phyloP scores from a whole-genome alignment of 352 stramenopile genomes.

The Hyaloperonospora arabidopsidis region DNA sequence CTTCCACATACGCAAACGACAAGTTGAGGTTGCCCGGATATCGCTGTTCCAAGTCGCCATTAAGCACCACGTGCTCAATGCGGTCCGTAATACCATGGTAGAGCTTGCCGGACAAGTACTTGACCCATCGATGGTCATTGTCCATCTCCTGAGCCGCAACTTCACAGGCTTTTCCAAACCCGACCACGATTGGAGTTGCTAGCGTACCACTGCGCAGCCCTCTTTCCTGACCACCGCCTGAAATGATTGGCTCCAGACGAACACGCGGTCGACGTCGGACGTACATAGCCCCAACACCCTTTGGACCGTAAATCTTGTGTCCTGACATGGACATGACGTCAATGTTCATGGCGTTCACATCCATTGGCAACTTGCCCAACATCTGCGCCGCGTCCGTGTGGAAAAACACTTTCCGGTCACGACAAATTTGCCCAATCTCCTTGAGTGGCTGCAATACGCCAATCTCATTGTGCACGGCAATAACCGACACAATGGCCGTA shows the following conservation, averaged over 20 bases:
- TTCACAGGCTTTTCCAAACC: slow-evolving; percentile 89
- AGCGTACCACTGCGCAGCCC: slow-evolving; percentile 91
- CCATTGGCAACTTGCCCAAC: slow-evolving; percentile 93
- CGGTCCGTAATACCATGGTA: slow-evolving; percentile 76
- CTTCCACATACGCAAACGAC: slow-evolving; percentile 99
- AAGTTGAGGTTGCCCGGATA: slow-evolving; percentile 98
- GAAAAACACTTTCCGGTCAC: slow-evolving; percentile 94
- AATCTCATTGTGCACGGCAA: slow-evolving; percentile 99
- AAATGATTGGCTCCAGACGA: slow-evolving; percentile 96
- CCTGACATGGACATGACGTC: slow-evolving; percentile 97
- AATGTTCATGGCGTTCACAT: slow-evolving; percentile 98
- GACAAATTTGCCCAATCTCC: slow-evolving; percentile 93
- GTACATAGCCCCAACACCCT: slow-evolving; percentile 97
- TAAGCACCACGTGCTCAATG: slow-evolving; percentile 92
- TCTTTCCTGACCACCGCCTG: slow-evolving; percentile 96
- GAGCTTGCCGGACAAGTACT: slow-evolving; percentile 91
- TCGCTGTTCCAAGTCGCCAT: slow-evolving; percentile 90
- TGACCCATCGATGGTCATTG: slow-evolving; percentile 92
- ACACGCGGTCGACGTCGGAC: slow-evolving; percentile 93
- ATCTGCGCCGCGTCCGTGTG: slow-evolving; percentile 99
- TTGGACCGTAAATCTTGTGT: slow-evolving; percentile 99
- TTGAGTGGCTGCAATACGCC: slow-evolving; percentile 96
- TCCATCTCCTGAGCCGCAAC: slow-evolving; percentile 92
- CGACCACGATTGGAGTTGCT: slow-evolving; percentile 67
- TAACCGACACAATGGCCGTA: slow-evolving; percentile 96